Evolutionary conservation across 768 basidiomycete species (phyloP), one percentile per base, ranked within the genome.

Genomic region (Auricularia sp.): DNA sequence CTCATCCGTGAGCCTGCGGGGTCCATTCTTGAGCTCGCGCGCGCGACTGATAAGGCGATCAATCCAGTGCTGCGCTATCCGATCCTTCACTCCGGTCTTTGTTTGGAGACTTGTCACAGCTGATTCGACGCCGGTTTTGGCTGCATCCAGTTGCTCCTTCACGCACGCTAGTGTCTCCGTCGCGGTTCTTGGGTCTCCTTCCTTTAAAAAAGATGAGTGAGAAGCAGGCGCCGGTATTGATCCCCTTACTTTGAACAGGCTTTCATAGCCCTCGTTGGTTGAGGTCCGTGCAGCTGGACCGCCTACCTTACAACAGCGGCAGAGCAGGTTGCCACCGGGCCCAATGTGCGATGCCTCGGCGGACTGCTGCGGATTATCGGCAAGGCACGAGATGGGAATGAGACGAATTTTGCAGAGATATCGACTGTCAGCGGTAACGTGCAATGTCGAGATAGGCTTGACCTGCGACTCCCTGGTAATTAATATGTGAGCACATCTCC

Each of bases 61-160:
- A 21, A 80, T 78, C 76, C 76, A 80, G 51, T 70, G 61, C 64
- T 79, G 74, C 0, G 77, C 74, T 56, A 74, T 74, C 18, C 61
- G 71, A 61, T 76, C 74, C 64, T 74, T 74, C 21, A 75, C 67
- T 5, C 74, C 74, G 0, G 72, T 71, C 3, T 65, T 44, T 8
- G 69, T 69, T 29, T 73, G 68, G 36, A 63, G 6, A 5, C 51
- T 51, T 47, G 67, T 23, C 61, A 65, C 64, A 34, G 34, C 5
- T 18, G 34, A n/a, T 10, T 71, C 67, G n/a, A 77, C 70, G 36
- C 78, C 76, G 2, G 68, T 61, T 58, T 73, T 76, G 7, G 78
- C 77, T 0, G 65, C 8, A 42, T 65, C 11, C 3, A 80, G 62
- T 64, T 81, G 79, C 0, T 59, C 62, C 36, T 75, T 68, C 3